These are phyloP conservation scores for Colletotrichum musae DNA, from an alignment of 2,329 filamentous ascomycete genomes.

Conservation along the genomic window DNA sequence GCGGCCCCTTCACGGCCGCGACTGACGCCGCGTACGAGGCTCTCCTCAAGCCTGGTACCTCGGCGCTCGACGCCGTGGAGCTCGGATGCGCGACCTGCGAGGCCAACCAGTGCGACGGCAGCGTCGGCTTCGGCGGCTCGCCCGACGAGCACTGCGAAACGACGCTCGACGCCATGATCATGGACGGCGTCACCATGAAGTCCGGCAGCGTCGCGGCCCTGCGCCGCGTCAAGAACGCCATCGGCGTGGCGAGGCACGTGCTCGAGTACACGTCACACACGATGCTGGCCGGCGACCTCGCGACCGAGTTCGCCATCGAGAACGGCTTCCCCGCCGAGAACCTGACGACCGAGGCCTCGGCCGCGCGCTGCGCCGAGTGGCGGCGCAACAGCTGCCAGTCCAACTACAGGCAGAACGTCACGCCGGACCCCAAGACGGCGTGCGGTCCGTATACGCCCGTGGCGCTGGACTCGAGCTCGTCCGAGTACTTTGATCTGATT, in stretches of 20 bases:
- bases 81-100: conserved; percentile 68
- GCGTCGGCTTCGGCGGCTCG: conserved; percentile 68
- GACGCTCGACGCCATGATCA: conserved; percentile 71
- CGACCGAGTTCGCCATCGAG: conserved; percentile 65
- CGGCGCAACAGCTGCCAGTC: conserved; percentile 59
- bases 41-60: conserved; percentile 49
- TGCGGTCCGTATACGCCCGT: conserved; percentile 65
- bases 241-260: conserved; percentile 65
- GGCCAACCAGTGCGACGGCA: conserved; percentile 66
- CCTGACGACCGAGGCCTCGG: conserved; percentile 59
- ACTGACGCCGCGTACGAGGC: conserved; percentile 65
- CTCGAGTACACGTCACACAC: conserved; percentile 67
- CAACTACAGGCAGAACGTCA: conserved; percentile 65
- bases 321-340: conserved; percentile 65
- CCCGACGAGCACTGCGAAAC: conserved; percentile 71
- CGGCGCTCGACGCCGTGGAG: conserved; percentile 66
- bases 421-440: conserved; percentile 56
- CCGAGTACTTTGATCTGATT: conserved; percentile 42
- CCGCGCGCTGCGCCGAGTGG: conserved; percentile 60
- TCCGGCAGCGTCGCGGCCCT: conserved; percentile 67
- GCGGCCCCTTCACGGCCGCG: conserved; percentile 64
- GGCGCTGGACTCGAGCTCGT: conserved; percentile 41
- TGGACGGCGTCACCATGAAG: conserved; percentile 69
- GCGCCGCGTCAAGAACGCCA: conserved; percentile 63
- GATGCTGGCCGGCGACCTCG: conserved; percentile 66